A percentile compares a stretch with the other conserved stretches of the same genome.
Evolutionary conservation across 805 yeast genomes (phyloP).

Genomic region (Metschnikowia aberdeeniae): DNA sequence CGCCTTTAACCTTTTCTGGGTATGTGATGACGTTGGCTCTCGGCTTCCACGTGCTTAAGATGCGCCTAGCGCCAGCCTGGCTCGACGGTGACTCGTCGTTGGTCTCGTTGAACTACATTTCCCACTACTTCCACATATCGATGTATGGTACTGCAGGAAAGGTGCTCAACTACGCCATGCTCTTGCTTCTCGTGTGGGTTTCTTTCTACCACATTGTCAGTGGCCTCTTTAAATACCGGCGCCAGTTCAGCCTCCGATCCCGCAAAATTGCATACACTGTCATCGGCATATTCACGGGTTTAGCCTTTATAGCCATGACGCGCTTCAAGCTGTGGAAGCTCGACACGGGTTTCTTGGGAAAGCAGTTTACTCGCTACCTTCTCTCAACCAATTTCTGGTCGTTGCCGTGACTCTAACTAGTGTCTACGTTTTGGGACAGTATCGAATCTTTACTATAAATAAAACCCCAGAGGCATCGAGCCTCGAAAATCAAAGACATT

Average conservation of each 20-base stretch:
- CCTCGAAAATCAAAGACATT: neutral
- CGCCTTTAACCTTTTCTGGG: conserved; percentile 60
- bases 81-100: conserved; percentile 64
- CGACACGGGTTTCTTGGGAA: conserved; percentile 28
- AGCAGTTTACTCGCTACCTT: conserved; percentile 27
- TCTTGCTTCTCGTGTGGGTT: conserved; percentile 18
- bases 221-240: conserved; percentile 49
- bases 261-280: conserved; percentile 43
- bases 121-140: conserved; percentile 21
- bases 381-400: neutral
- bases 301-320: conserved; percentile 36
- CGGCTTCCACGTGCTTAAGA: conserved; percentile 43
- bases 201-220: conserved; percentile 49
- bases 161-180: conserved; percentile 13
- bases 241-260: conserved; percentile 34
- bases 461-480: conserved; percentile 2
- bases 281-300: conserved; percentile 32
- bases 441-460: neutral
- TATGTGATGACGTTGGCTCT: conserved; percentile 46
- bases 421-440: too few relatives aligned
- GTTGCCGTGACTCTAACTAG: neutral
- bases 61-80: conserved; percentile 47
- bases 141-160: conserved; percentile 13
- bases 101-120: conserved; percentile 49
- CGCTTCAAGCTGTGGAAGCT: conserved; percentile 21